A percentile compares a stretch with the other conserved stretches of the same genome.
Conservation (phyloP, 2,329 filamentous ascomycete genomes). For the Arthrobotrys megalospora region DNA sequence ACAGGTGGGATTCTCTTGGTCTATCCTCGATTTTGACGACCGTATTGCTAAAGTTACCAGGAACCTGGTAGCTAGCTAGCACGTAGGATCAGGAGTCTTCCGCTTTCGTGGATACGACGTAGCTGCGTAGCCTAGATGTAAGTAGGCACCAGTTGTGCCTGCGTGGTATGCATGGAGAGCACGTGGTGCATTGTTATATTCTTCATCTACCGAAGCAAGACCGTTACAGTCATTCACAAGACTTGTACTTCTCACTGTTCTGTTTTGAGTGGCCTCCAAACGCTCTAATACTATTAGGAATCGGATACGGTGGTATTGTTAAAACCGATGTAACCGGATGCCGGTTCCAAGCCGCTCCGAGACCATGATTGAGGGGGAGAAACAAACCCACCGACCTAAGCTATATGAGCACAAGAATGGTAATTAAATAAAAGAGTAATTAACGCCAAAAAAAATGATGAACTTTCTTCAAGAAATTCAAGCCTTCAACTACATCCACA, state of each 20-base stretch:
- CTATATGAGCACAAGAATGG: too few species aligned
- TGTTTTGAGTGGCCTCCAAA: too few species aligned
- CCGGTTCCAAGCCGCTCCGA: conserved; percentile 4
- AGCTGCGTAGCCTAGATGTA: too few species aligned
- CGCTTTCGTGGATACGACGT: too few species aligned
- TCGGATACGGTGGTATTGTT: not conserved
- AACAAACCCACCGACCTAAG: not conserved
- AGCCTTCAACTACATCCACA: conserved; percentile 42
- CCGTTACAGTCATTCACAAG: too few species aligned
- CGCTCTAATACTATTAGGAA: not conserved
- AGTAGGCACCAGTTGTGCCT: too few species aligned
- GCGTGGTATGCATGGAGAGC: too few species aligned
- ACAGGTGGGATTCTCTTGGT: not conserved
- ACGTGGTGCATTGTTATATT: too few species aligned
- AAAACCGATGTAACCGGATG: conserved; percentile 8
- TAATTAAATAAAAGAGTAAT: not conserved
- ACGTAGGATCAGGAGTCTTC: too few species aligned
- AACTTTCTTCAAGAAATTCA: not conserved
- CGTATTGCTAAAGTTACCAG: not conserved
- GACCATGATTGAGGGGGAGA: too few species aligned
- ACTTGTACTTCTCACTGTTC: too few species aligned
- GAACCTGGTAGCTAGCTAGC: not conserved
- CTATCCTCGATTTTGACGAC: not conserved
- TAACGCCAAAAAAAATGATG: conserved; percentile 13
- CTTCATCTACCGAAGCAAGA: too few species aligned